Conservation (phyloP, 176 grass and related monocot species). For the Carex cristatella region DNA sequence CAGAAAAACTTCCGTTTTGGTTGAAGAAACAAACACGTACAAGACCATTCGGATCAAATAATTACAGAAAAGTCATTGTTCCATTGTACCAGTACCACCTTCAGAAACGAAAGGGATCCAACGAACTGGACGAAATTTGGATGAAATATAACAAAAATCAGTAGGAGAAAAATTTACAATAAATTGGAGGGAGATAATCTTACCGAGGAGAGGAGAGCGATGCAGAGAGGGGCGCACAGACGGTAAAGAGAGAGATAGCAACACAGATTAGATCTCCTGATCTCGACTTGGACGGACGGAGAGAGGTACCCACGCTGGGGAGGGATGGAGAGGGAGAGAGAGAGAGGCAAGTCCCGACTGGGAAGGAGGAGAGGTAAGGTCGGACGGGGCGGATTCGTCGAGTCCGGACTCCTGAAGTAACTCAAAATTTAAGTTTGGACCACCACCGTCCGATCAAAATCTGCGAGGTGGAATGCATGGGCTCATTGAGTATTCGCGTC, state of each 20-base stretch:
- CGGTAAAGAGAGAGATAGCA: neutral
- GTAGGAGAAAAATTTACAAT: too few relatives aligned
- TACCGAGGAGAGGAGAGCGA: too few relatives aligned
- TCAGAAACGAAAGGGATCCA: neutral
- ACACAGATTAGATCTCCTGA: neutral
- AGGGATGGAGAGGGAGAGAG: too few relatives aligned
- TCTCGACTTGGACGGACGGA: neutral
- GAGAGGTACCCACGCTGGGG: neutral
- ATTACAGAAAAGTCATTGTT: neutral
- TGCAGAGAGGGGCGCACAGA: too few relatives aligned
- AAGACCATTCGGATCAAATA: neutral
- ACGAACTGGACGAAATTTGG: neutral
- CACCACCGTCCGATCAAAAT: too few relatives aligned
- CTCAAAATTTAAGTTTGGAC: too few relatives aligned
- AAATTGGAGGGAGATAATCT: too few relatives aligned
- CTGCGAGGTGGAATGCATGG: too few relatives aligned
- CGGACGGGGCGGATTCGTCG: too few relatives aligned
- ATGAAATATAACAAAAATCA: neutral
- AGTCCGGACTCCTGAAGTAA: too few relatives aligned
- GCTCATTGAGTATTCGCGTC: too few relatives aligned
- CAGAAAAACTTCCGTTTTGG: neutral
- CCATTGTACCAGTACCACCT: neutral
- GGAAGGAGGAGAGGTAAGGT: neutral
- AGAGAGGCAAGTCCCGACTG: neutral
- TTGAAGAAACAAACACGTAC: neutral